Base-by-base conservation (phyloP, 805 yeast species). In the Suhomyces prunicola region DNA sequence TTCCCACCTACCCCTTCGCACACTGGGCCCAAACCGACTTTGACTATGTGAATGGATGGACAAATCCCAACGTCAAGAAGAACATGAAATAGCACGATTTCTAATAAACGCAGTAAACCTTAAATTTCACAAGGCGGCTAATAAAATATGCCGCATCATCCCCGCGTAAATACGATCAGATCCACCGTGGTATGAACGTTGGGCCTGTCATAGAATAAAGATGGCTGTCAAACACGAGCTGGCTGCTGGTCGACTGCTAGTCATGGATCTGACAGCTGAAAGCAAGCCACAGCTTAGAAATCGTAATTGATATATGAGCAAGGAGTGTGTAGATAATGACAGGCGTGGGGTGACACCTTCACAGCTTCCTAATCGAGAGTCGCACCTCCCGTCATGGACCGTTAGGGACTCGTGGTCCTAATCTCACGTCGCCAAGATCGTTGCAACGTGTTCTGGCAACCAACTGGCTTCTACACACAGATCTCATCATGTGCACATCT, bases 1-100 rank as follows among this genome's bases (percentile, higher is more conserved):
- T 78, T 47, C 81, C 85, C 17, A 71, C 82, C 2, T 85, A 85
- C 61, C 90, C 90, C 33, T 85, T 85, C 72, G 88, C 89, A 1
- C 75, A 79, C 60, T 85, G 79, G 79, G 76, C 67, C 5, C 62
- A 72, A 48, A 71, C 77, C 8, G 74, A 72, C 56, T 74, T 68
- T 57, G 77, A 74, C 56, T 65, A 57, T 44, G 65, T 65, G 29
- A 70, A 70, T 54, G 78, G 78, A 36, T 74, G 75, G 73, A 67
- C 62, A 48, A 73, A 73, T 51, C 79, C 79, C 5, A 62, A 62
- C 44, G 57, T 59, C 31, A 64, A 64, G 36, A 6, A 33, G 17
- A 39, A 19, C 9, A 17, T 13, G n/a, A 19, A 39, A 17, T 17
- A 19, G 22, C 17, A n/a, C 13, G 24, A 17, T 19, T 1, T 9